Evolutionary conservation across 2,329 filamentous ascomycete species (phyloP).

Genomic region (Ceratocystis cubensis): DNA sequence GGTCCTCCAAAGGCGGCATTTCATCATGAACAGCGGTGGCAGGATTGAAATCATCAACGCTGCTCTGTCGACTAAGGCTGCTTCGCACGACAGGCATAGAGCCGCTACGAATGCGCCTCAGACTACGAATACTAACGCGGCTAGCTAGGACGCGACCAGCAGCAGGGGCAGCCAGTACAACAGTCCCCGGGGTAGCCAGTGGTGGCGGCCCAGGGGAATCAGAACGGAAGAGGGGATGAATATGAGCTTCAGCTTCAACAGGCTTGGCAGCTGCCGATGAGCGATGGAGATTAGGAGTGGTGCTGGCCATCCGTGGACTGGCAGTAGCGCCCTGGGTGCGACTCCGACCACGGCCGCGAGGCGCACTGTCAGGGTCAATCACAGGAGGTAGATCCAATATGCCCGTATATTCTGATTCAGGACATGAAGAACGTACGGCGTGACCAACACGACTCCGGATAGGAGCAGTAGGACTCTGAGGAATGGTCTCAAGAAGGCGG

Average conservation of each 20-base stretch:
- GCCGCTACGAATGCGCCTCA: constrained; percentile 43
- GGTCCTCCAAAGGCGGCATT: neutral
- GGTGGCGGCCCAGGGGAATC: constrained; percentile 58
- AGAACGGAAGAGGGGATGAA: constrained; percentile 65
- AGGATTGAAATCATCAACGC: constrained; percentile 36
- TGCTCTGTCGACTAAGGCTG: constrained; percentile 39
- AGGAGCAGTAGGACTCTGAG: constrained; percentile 19
- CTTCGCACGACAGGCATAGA: constrained; percentile 37
- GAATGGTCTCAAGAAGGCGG: constrained; percentile 21
- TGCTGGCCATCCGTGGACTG: constrained; percentile 3
- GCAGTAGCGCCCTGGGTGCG: constrained; percentile 18
- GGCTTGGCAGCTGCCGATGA: constrained; percentile 27
- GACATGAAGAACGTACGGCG: neutral
- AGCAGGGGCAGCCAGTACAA: constrained; percentile 57
- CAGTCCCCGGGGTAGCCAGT: constrained; percentile 53
- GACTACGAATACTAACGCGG: constrained; percentile 43
- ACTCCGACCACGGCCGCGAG: constrained; percentile 17
- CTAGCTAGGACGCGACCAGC: constrained; percentile 34
- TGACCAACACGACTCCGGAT: neutral
- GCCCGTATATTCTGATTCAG: constrained; percentile 10
- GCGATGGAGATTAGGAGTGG: constrained; percentile 8
- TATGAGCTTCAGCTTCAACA: constrained; percentile 52
- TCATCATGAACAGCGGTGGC: constrained; percentile 5
- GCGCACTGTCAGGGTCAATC: constrained; percentile 15
- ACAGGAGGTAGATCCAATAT: constrained; percentile 16